phyloP scores from a whole-genome alignment of 2,329 filamentous ascomycete genomes.

The Cladosporium sp. region DNA sequence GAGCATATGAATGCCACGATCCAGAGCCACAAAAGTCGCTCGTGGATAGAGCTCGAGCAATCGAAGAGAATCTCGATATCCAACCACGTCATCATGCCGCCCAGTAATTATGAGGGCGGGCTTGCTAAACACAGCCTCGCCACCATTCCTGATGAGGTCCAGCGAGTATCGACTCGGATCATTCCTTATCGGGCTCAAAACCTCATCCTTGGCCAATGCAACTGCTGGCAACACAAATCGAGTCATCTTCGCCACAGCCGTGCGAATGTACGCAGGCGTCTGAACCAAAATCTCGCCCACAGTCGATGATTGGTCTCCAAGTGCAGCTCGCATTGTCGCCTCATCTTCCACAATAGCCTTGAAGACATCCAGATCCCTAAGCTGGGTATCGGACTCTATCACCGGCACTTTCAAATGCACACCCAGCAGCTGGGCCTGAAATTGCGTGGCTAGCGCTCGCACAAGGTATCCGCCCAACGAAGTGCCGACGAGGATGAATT shows the following conservation, averaged over 20 bases:
- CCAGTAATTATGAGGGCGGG: conserved; percentile 14
- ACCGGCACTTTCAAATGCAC: conserved; percentile 14
- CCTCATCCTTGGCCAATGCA: not conserved
- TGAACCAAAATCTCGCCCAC: conserved; percentile 13
- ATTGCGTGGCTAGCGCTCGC: conserved; percentile 12
- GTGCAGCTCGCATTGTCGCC: not conserved
- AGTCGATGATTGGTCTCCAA: not conserved
- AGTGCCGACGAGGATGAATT: conserved; percentile 12
- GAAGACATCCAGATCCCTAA: conserved; percentile 11
- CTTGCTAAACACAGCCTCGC: conserved; percentile 9
- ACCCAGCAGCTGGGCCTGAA: conserved; percentile 2
- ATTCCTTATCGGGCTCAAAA: not conserved
- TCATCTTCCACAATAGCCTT: conserved; percentile 5
- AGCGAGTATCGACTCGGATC: not conserved
- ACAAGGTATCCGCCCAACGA: conserved; percentile 16
- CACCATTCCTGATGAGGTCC: conserved; percentile 4
- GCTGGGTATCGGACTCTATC: conserved; percentile 6
- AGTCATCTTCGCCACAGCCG: not conserved
- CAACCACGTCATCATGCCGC: conserved; percentile 14
- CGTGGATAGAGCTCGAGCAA: conserved; percentile 12
- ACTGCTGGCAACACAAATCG: conserved; percentile 7
- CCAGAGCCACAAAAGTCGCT: conserved; percentile 13
- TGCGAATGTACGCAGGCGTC: conserved; percentile 12
- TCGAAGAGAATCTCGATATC: conserved; percentile 14
- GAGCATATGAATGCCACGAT: conserved; percentile 12